These are phyloP conservation scores for Aspergillus leporis DNA, from an alignment of 495 filamentous ascomycete genomes.

Conservation along the genomic window DNA sequence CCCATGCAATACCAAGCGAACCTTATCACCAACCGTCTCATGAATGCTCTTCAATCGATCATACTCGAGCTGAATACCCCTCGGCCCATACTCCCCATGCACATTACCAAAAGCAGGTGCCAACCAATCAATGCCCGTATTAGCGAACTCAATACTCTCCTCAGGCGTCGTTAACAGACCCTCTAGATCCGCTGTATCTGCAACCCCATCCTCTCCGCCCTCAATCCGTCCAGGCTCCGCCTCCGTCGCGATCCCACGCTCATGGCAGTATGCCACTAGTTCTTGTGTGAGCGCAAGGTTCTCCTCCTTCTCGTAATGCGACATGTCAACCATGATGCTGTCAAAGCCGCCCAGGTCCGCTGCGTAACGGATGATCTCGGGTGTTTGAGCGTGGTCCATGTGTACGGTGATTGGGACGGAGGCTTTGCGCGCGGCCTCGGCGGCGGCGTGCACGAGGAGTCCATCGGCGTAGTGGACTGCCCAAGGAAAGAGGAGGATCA, in stretches of 20 bases:
- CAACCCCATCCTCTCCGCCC: conserved; percentile 81
- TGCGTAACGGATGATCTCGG: conserved; percentile 67
- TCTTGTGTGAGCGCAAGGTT: conserved; percentile 73
- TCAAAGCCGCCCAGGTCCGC: conserved; percentile 70
- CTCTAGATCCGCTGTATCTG: conserved; percentile 73
- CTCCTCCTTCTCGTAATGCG: conserved; percentile 79
- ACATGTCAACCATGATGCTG: conserved; percentile 84
- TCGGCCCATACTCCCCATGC: conserved; percentile 76
- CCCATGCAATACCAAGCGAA: conserved; percentile 74
- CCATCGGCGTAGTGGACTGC: conserved; percentile 69
- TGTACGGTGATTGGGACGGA: conserved; percentile 71
- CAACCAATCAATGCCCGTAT: conserved; percentile 78
- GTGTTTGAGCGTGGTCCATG: conserved; percentile 74
- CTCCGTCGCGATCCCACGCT: conserved; percentile 73
- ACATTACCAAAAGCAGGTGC: conserved; percentile 87
- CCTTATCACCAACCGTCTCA: conserved; percentile 58
- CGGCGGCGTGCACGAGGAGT: conserved; percentile 63
- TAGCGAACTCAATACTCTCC: conserved; percentile 74
- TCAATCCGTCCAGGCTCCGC: conserved; percentile 82
- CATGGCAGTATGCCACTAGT: conserved; percentile 69
- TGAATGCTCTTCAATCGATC: conserved; percentile 65
- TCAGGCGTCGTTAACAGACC: conserved; percentile 75
- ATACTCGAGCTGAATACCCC: conserved; percentile 74
- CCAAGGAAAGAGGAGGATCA: conserved; percentile 89
- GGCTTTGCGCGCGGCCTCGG: conserved; percentile 62